Percentiles rank a stretch among this genome's conserved stretches.
Evolutionary conservation across 2,329 filamentous ascomycete genomes (phyloP).

Genomic region (Ambrosiella cleistominuta): DNA sequence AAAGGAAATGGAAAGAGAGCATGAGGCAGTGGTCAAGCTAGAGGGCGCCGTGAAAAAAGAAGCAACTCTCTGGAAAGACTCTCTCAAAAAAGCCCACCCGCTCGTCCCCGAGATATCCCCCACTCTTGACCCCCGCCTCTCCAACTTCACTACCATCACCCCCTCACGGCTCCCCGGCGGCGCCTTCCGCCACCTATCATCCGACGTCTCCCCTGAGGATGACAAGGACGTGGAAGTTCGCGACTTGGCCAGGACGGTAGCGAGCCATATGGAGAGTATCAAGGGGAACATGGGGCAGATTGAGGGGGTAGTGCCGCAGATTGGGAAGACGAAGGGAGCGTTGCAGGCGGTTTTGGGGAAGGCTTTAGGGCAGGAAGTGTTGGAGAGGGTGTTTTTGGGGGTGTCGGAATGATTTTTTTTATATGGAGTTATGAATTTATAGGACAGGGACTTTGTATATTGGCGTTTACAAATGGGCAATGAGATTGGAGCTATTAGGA

Average conservation of each 20-base stretch:
- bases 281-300: slow-evolving; percentile 35
- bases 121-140: background rate
- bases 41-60: slow-evolving; percentile 40
- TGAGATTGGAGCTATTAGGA: no score
- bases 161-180: background rate
- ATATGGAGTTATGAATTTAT: background rate
- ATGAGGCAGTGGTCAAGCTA: slow-evolving; percentile 31
- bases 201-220: slow-evolving; percentile 21
- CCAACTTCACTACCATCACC: background rate
- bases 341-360: slow-evolving; percentile 30
- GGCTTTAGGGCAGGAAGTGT: slow-evolving; percentile 27
- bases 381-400: slow-evolving; percentile 32
- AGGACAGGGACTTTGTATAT: background rate
- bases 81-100: slow-evolving; percentile 24
- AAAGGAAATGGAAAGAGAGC: slow-evolving; percentile 36
- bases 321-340: slow-evolving; percentile 30
- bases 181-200: slow-evolving; percentile 24
- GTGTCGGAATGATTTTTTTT: slow-evolving; percentile 6
- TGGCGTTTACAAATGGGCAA: background rate
- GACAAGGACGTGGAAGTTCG: slow-evolving; percentile 8
- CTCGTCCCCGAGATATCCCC: slow-evolving; percentile 1
- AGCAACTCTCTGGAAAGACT: slow-evolving; percentile 31
- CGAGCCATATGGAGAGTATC: slow-evolving; percentile 39
- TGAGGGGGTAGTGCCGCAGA: slow-evolving; percentile 31
- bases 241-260: slow-evolving; percentile 23